These are phyloP conservation scores for Mycena albidolilacea DNA, from an alignment of 768 basidiomycete species.

Conservation along the genomic window DNA sequence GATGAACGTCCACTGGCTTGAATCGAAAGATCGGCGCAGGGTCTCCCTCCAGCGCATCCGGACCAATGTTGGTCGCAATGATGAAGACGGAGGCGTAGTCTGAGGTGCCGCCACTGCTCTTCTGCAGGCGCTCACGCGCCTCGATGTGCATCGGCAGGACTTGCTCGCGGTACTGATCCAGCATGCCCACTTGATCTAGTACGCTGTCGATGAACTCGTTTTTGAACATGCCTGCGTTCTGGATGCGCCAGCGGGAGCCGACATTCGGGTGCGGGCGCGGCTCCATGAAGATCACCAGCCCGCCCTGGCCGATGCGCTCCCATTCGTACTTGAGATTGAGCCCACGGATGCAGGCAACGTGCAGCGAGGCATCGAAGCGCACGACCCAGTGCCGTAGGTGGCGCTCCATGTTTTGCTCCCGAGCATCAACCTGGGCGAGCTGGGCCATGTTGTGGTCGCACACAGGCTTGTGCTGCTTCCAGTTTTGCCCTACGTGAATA, in stretches of 20 bases:
- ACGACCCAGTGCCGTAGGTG: constrained; percentile 21
- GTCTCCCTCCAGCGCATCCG: neutral
- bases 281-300: constrained; percentile 10
- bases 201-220: neutral
- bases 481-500: constrained; percentile 1
- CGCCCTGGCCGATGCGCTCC: constrained; percentile 20
- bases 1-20: neutral
- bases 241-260: constrained; percentile 7
- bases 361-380: constrained; percentile 21
- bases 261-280: constrained; percentile 13
- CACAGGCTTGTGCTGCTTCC: constrained; percentile 28
- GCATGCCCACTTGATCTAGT: neutral
- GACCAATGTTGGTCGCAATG: neutral
- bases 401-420: constrained; percentile 6
- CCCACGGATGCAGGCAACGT: constrained; percentile 17
- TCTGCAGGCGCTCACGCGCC: neutral
- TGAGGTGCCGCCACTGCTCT: constrained; percentile 1
- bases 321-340: constrained; percentile 24
- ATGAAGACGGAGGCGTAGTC: neutral
- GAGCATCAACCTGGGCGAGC: neutral
- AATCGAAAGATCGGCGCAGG: neutral
- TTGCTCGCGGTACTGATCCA: neutral
- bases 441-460: constrained; percentile 11
- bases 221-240: neutral
- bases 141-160: neutral